Evolutionary conservation across 202 grass and related monocot species (phyloP).

Genomic region (Schoenoplectus tabernaemontani): DNA sequence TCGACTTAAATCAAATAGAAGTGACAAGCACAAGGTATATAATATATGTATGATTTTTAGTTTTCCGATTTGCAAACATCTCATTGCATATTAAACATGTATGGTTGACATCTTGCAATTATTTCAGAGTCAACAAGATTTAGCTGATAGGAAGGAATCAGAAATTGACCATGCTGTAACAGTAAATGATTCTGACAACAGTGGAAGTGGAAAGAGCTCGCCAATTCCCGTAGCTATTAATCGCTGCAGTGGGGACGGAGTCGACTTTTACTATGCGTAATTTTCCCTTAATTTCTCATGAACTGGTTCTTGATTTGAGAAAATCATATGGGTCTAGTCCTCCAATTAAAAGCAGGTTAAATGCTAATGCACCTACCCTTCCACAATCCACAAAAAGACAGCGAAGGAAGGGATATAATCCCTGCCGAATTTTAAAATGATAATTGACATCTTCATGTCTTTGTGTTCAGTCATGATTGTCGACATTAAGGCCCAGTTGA

Average conservation of each 20-base stretch:
- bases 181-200: background rate
- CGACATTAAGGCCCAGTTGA: background rate
- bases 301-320: background rate
- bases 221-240: constrained; percentile 55
- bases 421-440: background rate
- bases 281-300: background rate
- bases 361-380: too few relatives aligned
- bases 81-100: background rate
- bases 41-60: constrained; percentile 21
- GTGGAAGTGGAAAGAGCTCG: constrained; percentile 32
- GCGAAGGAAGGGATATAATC: background rate
- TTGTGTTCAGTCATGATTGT: background rate
- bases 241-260: constrained; percentile 19
- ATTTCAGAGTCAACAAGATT: constrained; percentile 20
- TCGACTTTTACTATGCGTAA: constrained; percentile 83
- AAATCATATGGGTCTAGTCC: background rate
- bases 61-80: constrained; percentile 10
- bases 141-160: background rate
- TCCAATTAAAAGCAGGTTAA: background rate
- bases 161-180: background rate
- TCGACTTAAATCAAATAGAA: constrained; percentile 44
- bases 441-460: background rate
- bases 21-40: constrained; percentile 35
- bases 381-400: background rate
- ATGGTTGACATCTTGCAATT: background rate